Evolutionary conservation across 257 asterid species (phyloP).

Genomic region (Nemophila menziesii): DNA sequence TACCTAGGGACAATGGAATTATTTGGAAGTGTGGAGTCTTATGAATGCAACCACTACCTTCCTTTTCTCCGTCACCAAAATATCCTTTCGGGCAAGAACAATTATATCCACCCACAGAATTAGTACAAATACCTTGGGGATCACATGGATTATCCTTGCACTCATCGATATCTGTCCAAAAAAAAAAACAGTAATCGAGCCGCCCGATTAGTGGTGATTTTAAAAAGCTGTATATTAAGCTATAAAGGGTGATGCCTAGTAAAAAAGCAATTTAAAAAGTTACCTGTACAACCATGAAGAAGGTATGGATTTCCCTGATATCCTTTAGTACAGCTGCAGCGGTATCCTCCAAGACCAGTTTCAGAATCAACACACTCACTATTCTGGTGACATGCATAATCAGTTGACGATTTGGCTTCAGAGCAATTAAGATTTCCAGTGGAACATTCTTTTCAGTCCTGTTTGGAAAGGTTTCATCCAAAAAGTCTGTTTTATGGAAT

Average conservation of each 20-base stretch:
- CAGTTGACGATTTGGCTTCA: slow-evolving; percentile 12
- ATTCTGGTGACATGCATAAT: slow-evolving; percentile 21
- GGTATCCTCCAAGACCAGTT: too few species aligned
- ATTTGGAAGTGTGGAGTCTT: slow-evolving; percentile 33
- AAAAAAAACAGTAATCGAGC: neutral
- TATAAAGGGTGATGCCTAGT: too few species aligned
- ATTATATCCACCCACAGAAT: slow-evolving; percentile 31
- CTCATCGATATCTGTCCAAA: slow-evolving; percentile 28
- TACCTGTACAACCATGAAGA: slow-evolving; percentile 17
- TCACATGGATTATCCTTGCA: too few species aligned
- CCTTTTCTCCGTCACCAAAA: slow-evolving; percentile 37
- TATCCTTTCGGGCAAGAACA: too few species aligned
- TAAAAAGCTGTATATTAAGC: too few species aligned
- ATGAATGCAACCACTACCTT: slow-evolving; percentile 36
- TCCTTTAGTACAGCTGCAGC: slow-evolving; percentile 40
- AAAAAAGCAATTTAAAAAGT: too few species aligned
- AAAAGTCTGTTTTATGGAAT: slow-evolving; percentile 21
- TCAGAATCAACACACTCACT: slow-evolving; percentile 36
- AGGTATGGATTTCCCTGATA: slow-evolving; percentile 53
- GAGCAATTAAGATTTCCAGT: slow-evolving; percentile 29
- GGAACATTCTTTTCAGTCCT: slow-evolving; percentile 27
- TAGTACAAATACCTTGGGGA: slow-evolving; percentile 24
- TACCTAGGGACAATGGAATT: slow-evolving; percentile 28
- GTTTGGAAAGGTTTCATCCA: slow-evolving; percentile 15
- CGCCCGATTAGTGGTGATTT: neutral